phyloP scores from a whole-genome alignment of 805 yeast genomes.

The Cyberlindnera euphorbiae region DNA sequence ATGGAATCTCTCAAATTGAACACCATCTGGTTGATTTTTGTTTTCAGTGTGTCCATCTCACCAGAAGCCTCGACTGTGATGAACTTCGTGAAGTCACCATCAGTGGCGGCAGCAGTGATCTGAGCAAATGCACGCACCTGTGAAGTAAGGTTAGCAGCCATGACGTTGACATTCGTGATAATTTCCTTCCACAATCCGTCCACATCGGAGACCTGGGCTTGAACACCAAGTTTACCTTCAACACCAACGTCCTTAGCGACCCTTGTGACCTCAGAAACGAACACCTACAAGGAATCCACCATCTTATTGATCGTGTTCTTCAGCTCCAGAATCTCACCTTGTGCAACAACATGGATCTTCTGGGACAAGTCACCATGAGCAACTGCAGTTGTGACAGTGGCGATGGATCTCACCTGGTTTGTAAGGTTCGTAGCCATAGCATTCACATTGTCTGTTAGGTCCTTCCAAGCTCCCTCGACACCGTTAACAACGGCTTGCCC shows the following conservation, averaged over 20 bases:
- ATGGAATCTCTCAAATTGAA: conserved; percentile 81
- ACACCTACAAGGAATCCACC: conserved; percentile 87
- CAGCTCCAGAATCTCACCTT: conserved; percentile 83
- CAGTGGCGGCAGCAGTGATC: conserved; percentile 91
- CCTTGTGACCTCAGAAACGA: conserved; percentile 83
- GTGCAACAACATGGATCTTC: conserved; percentile 84
- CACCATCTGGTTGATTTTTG: conserved; percentile 73
- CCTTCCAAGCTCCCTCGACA: conserved; percentile 91
- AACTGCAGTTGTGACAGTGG: conserved; percentile 90
- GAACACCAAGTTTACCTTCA: conserved; percentile 88
- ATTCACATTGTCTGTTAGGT: conserved; percentile 84
- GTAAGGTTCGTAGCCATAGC: conserved; percentile 91
- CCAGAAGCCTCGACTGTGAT: conserved; percentile 91
- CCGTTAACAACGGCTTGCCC: conserved; percentile 89
- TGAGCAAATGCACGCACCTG: conserved; percentile 93
- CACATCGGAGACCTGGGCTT: conserved; percentile 85
- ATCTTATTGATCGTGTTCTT: conserved; percentile 84
- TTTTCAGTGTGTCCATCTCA: conserved; percentile 65
- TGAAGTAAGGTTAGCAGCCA: conserved; percentile 90
- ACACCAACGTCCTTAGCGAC: conserved; percentile 93
- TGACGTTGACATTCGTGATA: conserved; percentile 85
- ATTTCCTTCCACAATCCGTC: conserved; percentile 92
- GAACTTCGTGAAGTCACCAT: conserved; percentile 86
- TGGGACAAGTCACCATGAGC: conserved; percentile 91
- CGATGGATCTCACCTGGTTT: conserved; percentile 88